Evolutionary conservation across 2,329 filamentous ascomycete genomes (phyloP), one percentile per base, ranked within the genome.

Genomic region (Fusarium mangiferae): DNA sequence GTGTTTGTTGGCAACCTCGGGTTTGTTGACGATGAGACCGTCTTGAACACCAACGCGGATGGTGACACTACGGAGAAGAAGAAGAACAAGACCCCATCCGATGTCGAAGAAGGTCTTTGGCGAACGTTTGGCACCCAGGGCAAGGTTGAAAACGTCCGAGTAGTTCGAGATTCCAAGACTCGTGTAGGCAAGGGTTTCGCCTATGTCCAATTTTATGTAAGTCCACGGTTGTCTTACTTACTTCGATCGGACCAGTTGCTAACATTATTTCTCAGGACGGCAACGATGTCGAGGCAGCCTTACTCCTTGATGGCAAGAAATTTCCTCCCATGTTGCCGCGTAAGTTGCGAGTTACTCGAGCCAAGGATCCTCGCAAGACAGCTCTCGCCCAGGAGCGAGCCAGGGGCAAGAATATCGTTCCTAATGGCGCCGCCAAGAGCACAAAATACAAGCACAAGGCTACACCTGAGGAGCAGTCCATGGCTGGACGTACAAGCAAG

Each of bases 1-100:
- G 92, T 99, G 22, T 99, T 99, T 79, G 94, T 99, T 33, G 96
- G 96, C 52, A 99, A 99, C 80, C 88, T 99, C 3, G 95, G 94
- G 56, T 99, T 99, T 78, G 94, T 99, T 22, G 96, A 98, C 78
- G 94, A 98, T 75, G 95, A 98, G 84, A 93, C 90, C 44, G 87
- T 92, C 57, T 83, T 93, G 28, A 89, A 89, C 58, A 89, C 90
- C 24, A 90, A 89, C 56, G 87, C 91, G 39, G 90, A 90, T 45
- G 91, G 90, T 57, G 88, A 92, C 49, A 90, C 89, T 45, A 90
- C 90, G 57, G 89, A 91, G 78, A 93, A 94, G 80, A 94, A 93
- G 83, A 90, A 90, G 66, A 93, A 88, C 75, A 94, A 92, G 79
- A 86, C 90, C 14, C 93, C 95, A 4, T 91, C 93, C 42, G 96